A percentile compares a stretch with the other conserved stretches of the same genome.
These are phyloP conservation scores for Citrus sp. DNA, from an alignment of 345 rosid genomes.

Conservation along the genomic window DNA sequence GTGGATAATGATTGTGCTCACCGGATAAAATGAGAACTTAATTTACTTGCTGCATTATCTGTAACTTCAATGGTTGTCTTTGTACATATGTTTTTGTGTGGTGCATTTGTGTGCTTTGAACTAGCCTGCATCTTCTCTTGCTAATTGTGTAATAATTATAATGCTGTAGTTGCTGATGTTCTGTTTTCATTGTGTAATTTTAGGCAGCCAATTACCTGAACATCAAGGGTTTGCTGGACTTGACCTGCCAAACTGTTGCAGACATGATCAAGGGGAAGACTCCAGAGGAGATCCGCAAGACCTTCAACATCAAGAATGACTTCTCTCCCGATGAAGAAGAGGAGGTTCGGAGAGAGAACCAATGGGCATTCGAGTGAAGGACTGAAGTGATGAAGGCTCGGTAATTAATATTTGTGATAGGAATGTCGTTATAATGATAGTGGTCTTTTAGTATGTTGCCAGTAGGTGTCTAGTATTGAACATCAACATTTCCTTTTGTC, in stretches of 20 bases:
- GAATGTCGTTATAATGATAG: not conserved
- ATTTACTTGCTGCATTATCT: not conserved
- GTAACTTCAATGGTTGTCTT: not conserved
- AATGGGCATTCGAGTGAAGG: constrained; percentile 66
- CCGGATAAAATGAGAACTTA: not conserved
- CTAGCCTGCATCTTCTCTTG: not conserved
- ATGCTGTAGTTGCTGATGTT: not conserved
- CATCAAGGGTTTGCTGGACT: constrained; percentile 48
- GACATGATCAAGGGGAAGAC: constrained; percentile 71
- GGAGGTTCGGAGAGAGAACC: constrained; percentile 56
- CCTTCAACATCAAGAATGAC: constrained; percentile 57
- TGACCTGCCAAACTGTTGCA: constrained; percentile 61
- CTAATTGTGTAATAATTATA: too few relatives aligned
- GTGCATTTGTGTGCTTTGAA: not conserved
- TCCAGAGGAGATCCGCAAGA: constrained; percentile 55
- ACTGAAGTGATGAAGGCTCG: not conserved
- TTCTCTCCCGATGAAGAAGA: constrained; percentile 59
- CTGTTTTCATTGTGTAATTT: not conserved
- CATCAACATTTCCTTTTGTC: not conserved
- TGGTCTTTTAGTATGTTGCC: not conserved
- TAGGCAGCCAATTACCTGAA: constrained; percentile 70
- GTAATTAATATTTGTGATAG: not conserved
- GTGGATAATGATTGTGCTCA: not conserved
- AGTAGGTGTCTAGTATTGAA: not conserved
- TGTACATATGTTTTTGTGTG: not conserved